Conservation (phyloP, 345 rosid genomes). For the Sonneratia caseolaris region DNA sequence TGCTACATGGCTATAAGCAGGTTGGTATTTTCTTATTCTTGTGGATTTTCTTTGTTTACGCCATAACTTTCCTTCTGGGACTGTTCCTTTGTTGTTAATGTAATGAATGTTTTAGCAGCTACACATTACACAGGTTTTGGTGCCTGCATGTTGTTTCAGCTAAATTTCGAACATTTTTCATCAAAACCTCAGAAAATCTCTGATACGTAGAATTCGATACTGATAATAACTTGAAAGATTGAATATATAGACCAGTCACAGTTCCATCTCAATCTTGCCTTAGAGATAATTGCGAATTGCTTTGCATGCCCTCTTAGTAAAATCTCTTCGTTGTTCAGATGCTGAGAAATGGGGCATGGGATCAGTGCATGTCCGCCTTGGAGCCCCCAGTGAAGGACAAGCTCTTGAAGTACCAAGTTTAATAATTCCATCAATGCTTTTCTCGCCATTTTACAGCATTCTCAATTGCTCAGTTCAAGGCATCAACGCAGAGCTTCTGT, state of each 20-base stretch:
- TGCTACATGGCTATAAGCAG: slow-evolving; percentile 84
- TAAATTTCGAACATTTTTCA: background rate
- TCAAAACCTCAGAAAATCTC: background rate
- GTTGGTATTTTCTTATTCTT: slow-evolving; percentile 24
- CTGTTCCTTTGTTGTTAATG: background rate
- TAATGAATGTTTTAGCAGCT: background rate
- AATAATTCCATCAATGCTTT: background rate
- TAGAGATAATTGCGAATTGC: background rate
- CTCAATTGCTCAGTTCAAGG: background rate
- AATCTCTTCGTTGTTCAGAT: slow-evolving; percentile 36
- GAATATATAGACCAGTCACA: background rate
- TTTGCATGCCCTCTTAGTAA: background rate
- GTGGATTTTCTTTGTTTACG: background rate
- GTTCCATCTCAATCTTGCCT: background rate
- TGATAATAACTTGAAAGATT: background rate
- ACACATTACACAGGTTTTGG: background rate
- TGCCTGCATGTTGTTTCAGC: background rate
- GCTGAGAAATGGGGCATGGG: slow-evolving; percentile 85
- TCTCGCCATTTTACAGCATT: background rate
- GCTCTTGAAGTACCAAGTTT: slow-evolving; percentile 49
- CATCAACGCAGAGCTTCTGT: background rate
- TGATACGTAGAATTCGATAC: background rate
- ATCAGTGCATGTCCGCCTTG: slow-evolving; percentile 72
- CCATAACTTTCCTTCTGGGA: background rate
- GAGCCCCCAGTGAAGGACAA: slow-evolving; percentile 82